phyloP scores from a whole-genome alignment of 164 flowering plant species.

The Berberis thunbergii region DNA sequence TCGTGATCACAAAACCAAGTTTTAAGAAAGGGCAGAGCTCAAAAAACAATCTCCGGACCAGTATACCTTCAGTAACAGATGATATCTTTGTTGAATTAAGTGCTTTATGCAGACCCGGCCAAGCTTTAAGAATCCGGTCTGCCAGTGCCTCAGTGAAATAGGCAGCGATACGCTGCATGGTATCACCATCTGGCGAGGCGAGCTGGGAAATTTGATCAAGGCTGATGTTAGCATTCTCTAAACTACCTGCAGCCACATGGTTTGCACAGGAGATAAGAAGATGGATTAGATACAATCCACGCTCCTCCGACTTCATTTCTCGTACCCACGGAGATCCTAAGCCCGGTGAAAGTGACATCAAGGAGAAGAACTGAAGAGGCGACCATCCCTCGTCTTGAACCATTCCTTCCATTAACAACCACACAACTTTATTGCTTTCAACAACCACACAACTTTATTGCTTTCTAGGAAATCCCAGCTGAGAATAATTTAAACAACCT shows the following conservation, averaged over 20 bases:
- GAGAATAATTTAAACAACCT: neutral
- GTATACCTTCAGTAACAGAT: conserved; percentile 32
- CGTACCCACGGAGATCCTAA: conserved; percentile 52
- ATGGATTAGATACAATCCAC: conserved; percentile 57
- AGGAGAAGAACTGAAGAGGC: conserved; percentile 47
- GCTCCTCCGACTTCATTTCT: conserved; percentile 68
- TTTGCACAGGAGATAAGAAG: conserved; percentile 51
- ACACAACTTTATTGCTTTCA: neutral
- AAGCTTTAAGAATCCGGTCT: conserved; percentile 46
- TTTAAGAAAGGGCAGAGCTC: conserved; percentile 75
- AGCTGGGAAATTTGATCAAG: conserved; percentile 68
- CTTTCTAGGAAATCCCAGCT: neutral
- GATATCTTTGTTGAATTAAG: conserved; percentile 44
- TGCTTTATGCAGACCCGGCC: conserved; percentile 68
- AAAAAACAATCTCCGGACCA: conserved; percentile 44
- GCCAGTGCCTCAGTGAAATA: conserved; percentile 69
- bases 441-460: too few relatives aligned
- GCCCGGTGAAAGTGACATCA: conserved; percentile 45
- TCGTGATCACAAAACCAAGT: conserved; percentile 50
- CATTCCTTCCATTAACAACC: conserved; percentile 34
- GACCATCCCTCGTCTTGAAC: conserved; percentile 69
- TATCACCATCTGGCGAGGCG: conserved; percentile 64
- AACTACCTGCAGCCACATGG: conserved; percentile 49
- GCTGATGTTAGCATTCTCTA: conserved; percentile 57
- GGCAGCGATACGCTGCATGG: conserved; percentile 71